Percentiles rank a stretch among this genome's conserved stretches.
Evolutionary conservation across 2,329 filamentous ascomycete genomes (phyloP).

Genomic region (Ophiostoma tasmaniense): DNA sequence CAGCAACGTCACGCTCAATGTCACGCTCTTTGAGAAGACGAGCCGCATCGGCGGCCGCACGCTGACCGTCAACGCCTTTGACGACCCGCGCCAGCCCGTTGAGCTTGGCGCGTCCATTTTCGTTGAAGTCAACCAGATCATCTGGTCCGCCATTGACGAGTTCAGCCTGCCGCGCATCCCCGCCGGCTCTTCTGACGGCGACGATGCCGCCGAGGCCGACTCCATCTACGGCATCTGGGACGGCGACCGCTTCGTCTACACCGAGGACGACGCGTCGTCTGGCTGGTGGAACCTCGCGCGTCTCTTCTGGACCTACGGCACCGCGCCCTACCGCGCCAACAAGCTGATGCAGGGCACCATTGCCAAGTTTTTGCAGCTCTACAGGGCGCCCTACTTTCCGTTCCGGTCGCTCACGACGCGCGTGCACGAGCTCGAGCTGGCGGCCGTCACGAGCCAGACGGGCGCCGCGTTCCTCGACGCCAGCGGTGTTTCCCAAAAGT

Average conservation of each 20-base stretch:
- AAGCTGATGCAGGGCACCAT: slow-evolving; percentile 64
- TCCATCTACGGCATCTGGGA: slow-evolving; percentile 74
- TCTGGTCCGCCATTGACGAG: slow-evolving; percentile 61
- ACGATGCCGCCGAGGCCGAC: slow-evolving; percentile 27
- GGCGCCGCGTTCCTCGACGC: slow-evolving; percentile 54
- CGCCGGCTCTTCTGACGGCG: slow-evolving; percentile 26
- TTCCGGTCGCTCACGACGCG: slow-evolving; percentile 67
- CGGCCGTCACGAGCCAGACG: slow-evolving; percentile 57
- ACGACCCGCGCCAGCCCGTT: slow-evolving; percentile 57
- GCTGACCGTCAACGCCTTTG: slow-evolving; percentile 72
- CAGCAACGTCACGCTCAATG: slow-evolving; percentile 55
- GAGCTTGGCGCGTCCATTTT: slow-evolving; percentile 93
- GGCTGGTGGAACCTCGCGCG: slow-evolving; percentile 75
- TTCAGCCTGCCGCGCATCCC: slow-evolving; percentile 59
- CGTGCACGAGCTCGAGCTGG: slow-evolving; percentile 58
- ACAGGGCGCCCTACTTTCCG: slow-evolving; percentile 74
- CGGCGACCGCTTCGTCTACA: slow-evolving; percentile 63
- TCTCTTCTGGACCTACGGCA: slow-evolving; percentile 77
- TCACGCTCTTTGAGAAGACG: slow-evolving; percentile 81
- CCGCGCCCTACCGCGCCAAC: slow-evolving; percentile 65
- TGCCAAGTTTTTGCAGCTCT: slow-evolving; percentile 67
- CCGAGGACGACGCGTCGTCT: slow-evolving; percentile 48
- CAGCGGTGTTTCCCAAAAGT: slow-evolving; percentile 58
- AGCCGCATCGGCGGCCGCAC: slow-evolving; percentile 74
- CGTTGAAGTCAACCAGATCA: slow-evolving; percentile 72